Conservation (phyloP, 257 asterid genomes). For the Linderniella brevidens region DNA sequence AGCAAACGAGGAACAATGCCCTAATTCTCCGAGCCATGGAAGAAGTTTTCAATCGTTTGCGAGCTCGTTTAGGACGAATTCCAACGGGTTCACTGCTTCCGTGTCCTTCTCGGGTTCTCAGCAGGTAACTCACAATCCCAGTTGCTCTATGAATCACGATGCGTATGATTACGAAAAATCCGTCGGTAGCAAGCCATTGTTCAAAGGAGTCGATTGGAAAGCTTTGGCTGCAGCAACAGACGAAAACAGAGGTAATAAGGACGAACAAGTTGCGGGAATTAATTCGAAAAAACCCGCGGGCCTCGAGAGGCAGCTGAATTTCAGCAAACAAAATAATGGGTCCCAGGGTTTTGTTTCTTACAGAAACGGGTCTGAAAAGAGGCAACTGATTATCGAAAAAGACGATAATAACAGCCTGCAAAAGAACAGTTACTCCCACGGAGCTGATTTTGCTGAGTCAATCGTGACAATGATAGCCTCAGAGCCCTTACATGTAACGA, state of each 20-base stretch:
- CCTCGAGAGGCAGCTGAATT: constrained; percentile 46
- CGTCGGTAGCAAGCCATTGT: constrained; percentile 77
- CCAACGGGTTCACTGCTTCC: constrained; percentile 87
- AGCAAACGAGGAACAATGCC: constrained; percentile 29
- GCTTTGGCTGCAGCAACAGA: constrained; percentile 62
- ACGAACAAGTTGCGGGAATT: constrained; percentile 39
- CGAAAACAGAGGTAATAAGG: constrained; percentile 41
- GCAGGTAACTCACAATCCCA: constrained; percentile 89
- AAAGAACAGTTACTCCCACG: constrained; percentile 35
- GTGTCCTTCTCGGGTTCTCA: constrained; percentile 94
- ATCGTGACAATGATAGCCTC: constrained; percentile 65
- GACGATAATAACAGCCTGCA: constrained; percentile 33
- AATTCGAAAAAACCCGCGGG: constrained; percentile 35
- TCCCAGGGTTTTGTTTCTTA: constrained; percentile 37
- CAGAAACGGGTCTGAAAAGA: constrained; percentile 44
- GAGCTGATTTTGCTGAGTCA: constrained; percentile 63
- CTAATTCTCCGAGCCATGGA: constrained; percentile 81
- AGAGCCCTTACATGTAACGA: constrained; percentile 47
- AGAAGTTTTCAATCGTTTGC: constrained; percentile 76
- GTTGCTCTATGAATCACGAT: constrained; percentile 77
- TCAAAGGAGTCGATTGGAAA: constrained; percentile 97
- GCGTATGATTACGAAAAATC: constrained; percentile 76
- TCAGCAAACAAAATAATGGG: constrained; percentile 26
- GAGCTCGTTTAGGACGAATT: constrained; percentile 65
- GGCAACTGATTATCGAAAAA: constrained; percentile 28